A percentile compares a stretch with the other conserved stretches of the same genome.
phyloP scores from a whole-genome alignment of 2,329 filamentous ascomycete genomes.

The Rosellinia necatrix region DNA sequence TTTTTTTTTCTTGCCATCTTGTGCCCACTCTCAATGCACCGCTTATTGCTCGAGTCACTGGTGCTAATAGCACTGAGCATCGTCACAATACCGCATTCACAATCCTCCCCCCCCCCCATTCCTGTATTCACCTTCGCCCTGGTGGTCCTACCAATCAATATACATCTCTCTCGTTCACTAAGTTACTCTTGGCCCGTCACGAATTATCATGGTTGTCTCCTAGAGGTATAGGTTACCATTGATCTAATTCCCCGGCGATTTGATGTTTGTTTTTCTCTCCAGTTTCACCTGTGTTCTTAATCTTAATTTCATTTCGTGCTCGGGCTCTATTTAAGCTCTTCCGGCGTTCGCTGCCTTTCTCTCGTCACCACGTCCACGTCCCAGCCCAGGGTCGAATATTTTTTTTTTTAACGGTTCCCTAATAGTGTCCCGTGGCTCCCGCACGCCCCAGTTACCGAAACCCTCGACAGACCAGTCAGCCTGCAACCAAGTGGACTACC shows the following conservation, averaged over 20 bases:
- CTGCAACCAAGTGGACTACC: conserved; percentile 24
- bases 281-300: too few species aligned
- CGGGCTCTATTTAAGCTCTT: too few species aligned
- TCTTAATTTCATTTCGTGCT: too few species aligned
- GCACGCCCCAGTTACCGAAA: conserved; percentile 24
- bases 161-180: not conserved
- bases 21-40: conserved; percentile 7
- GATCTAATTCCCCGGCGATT: not conserved
- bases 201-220: not conserved
- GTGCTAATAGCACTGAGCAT: conserved; percentile 17
- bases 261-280: not conserved
- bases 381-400: not conserved
- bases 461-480: conserved; percentile 24
- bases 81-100: conserved; percentile 7
- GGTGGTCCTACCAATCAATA: conserved; percentile 15
- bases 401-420: conserved; percentile 24
- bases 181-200: conserved; percentile 9
- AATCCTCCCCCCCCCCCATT: too few species aligned
- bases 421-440: conserved; percentile 27
- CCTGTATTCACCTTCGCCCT: too few species aligned
- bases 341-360: too few species aligned
- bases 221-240: conserved; percentile 5
- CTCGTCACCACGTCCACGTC: too few species aligned
- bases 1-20: not conserved
- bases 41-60: conserved; percentile 12